Conservation (phyloP, 108 stramenopile genomes). For the Pseudonitzschia multiseries region DNA sequence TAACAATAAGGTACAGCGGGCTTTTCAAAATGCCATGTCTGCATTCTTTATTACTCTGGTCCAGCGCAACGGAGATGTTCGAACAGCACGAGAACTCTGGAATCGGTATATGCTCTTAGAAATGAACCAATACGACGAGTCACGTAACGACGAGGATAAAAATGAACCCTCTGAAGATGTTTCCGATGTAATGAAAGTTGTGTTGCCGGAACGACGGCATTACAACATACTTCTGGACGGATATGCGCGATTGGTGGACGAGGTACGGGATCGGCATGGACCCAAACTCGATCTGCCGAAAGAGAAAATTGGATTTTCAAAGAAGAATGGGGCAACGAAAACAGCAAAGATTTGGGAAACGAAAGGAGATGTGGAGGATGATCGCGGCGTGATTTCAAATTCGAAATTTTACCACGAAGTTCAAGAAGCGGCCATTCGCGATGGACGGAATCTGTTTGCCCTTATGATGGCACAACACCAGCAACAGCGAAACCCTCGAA, state of each 20-base stretch:
- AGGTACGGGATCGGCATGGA: not conserved
- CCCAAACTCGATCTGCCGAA: not conserved
- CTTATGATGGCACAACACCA: constrained; percentile 12
- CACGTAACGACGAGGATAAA: not conserved
- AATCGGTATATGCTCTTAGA: constrained; percentile 41
- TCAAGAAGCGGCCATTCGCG: constrained; percentile 6
- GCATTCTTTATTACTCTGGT: constrained; percentile 66
- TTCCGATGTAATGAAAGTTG: not conserved
- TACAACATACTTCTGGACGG: constrained; percentile 80
- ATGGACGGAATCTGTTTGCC: constrained; percentile 6
- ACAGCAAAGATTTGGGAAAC: not conserved
- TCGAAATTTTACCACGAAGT: not conserved
- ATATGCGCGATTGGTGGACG: constrained; percentile 35
- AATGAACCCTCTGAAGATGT: too few species aligned
- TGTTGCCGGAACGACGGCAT: constrained; percentile 52
- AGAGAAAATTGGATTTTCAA: not conserved
- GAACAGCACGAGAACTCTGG: constrained; percentile 55
- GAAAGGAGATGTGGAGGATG: not conserved
- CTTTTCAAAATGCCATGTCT: constrained; percentile 51
- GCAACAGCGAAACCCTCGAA: constrained; percentile 30
- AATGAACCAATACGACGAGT: not conserved
- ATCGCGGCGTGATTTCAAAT: not conserved
- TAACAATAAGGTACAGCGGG: not conserved
- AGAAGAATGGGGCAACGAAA: not conserved
- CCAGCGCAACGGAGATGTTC: constrained; percentile 39